phyloP scores from a whole-genome alignment of 371 early-diverging fungal species.

The Actinomucor elegans region DNA sequence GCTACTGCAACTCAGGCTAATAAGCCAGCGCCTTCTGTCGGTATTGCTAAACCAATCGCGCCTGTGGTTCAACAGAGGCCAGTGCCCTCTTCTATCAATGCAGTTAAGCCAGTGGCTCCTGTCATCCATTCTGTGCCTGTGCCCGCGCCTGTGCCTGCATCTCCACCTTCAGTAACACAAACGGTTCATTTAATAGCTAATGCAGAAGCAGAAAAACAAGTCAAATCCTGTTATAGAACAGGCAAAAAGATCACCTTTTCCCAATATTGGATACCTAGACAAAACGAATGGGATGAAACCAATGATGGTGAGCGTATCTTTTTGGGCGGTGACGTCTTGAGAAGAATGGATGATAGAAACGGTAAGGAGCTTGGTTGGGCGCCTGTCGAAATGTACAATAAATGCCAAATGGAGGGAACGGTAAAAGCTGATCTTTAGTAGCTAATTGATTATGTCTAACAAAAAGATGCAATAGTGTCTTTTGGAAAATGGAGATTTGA shows the following conservation, averaged over 20 bases:
- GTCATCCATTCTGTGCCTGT: not conserved
- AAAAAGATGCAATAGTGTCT: slow-evolving; percentile 29
- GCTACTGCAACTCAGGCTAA: not conserved
- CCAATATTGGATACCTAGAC: slow-evolving; percentile 42
- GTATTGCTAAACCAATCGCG: not conserved
- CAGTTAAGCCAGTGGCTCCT: not conserved
- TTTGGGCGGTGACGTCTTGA: slow-evolving; percentile 11
- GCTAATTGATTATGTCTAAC: too few species aligned
- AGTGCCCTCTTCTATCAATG: too few species aligned
- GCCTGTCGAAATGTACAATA: slow-evolving; percentile 14
- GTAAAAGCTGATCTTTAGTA: too few species aligned
- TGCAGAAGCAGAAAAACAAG: not conserved
- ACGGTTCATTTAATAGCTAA: not conserved
- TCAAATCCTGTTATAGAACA: slow-evolving; percentile 13
- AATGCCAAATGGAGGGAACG: slow-evolving; percentile 39
- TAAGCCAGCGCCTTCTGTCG: too few species aligned
- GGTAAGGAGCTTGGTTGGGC: slow-evolving; percentile 20
- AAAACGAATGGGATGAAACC: slow-evolving; percentile 38
- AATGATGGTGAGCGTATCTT: slow-evolving; percentile 22
- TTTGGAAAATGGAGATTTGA: slow-evolving; percentile 29
- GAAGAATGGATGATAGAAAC: not conserved
- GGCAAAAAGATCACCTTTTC: slow-evolving; percentile 14
- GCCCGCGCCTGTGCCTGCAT: not conserved
- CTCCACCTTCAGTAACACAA: not conserved
- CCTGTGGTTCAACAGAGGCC: not conserved